A percentile compares a stretch with the other conserved stretches of the same genome.
Evolutionary conservation across 352 stramenopile genomes (phyloP).

Genomic region (Phytophthora capsici): DNA sequence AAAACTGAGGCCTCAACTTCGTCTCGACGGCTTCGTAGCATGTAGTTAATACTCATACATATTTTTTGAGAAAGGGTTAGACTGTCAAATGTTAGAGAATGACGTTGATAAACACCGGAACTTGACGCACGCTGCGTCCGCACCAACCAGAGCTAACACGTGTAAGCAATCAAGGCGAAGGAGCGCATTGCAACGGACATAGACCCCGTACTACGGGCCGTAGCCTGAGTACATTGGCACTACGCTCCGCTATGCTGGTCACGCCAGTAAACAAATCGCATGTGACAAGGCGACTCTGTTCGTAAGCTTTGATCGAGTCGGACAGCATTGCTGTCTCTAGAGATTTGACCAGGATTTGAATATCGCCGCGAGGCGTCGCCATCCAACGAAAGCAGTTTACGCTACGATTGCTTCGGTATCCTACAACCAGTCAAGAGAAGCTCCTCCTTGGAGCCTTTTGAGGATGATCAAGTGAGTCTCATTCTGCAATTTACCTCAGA

Average conservation of each 20-base stretch:
- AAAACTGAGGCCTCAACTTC: background rate
- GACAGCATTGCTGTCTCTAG: background rate
- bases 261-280: constrained; percentile 3
- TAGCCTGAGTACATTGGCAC: background rate
- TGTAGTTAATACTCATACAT: background rate
- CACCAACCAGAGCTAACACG: background rate
- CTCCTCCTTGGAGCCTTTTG: background rate
- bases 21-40: background rate
- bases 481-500: constrained; percentile 21
- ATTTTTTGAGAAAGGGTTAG: too few species aligned
- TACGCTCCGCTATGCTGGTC: background rate
- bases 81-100: too few species aligned
- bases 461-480: background rate
- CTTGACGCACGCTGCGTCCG: background rate
- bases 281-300: constrained; percentile 13
- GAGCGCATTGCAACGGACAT: background rate
- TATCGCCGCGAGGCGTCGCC: background rate
- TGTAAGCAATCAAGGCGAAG: background rate
- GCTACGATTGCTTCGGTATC: background rate
- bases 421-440: background rate
- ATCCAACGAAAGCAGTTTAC: constrained; percentile 19
- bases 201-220: too few species aligned
- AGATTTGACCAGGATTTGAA: constrained; percentile 6
- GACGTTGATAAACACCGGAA: too few species aligned
- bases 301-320: constrained; percentile 5